Evolutionary conservation across 306 rosid species (phyloP), one percentile per base, ranked within the genome.

Genomic region (Cajanus cajan): DNA sequence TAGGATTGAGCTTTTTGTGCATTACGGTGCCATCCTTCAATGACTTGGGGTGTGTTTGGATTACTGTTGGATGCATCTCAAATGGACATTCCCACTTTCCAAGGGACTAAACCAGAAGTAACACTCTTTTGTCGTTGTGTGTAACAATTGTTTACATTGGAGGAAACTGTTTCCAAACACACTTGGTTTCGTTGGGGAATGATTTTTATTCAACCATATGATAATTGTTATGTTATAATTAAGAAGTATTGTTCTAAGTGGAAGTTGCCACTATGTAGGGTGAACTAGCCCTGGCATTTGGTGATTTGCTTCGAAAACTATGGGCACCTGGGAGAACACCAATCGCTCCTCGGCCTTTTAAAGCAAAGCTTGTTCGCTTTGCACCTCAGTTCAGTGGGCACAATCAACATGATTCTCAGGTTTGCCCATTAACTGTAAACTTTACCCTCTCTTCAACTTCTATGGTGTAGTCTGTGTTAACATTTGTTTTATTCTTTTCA

Each of bases 351-450:
- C 91, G 98, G 52, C 92, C 98, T 73, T 95, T 95, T 77, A 95
- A 92, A 85, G 63, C 92, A 37, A 95, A 91, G 83, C 98, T 95
- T 81, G 98, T 94, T 79, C 98, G 98, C 64, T 95, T 95, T 92
- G 98, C 98, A 51, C 98, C 98, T 65, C 98, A 95, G 83, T 95
- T 95, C 84, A 92, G 97, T 71, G 98, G 98, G 59, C 92, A 95
- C 86, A 95, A 92, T 87, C 98, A 95, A 81, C 98, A 95, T 54
- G 98, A 95, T 89, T 95, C 98, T 80, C 98, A 95, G 98, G 98
- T 94, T 90, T 71, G 81, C 55, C 73, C 41, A 65, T 45, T 82
- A 63, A 43, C 47, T n/a, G 31, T 58, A 41, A 66, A 1, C 41
- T 18, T 50, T 34, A 16, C 19, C 39, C 74, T 48, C 45, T 82